Evolutionary conservation across 2,329 filamentous ascomycete species (phyloP).

Genomic region (Penicillium glabrum): DNA sequence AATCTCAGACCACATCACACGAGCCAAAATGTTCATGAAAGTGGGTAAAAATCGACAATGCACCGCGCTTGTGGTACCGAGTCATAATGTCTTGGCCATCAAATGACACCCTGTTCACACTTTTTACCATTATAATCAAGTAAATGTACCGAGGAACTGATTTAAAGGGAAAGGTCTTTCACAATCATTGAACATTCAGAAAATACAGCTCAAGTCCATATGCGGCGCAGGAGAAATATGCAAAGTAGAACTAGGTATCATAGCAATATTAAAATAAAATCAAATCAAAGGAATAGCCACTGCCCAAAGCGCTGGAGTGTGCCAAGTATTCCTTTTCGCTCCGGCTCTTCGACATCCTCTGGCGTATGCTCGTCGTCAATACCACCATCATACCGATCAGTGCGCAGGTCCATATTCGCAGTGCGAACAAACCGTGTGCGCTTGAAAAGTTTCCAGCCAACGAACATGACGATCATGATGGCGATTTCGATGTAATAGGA

Average conservation of each 20-base stretch:
- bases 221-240: not conserved
- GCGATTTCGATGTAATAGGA: conserved; percentile 65
- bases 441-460: conserved; percentile 57
- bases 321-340: conserved; percentile 10
- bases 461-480: conserved; percentile 57
- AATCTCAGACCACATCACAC: not conserved
- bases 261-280: not conserved
- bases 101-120: not conserved
- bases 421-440: conserved; percentile 46
- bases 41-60: not conserved
- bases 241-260: conserved; percentile 1
- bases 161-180: not conserved
- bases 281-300: conserved; percentile 39
- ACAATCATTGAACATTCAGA: not conserved
- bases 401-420: conserved; percentile 53
- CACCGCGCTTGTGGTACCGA: not conserved
- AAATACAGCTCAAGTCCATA: not conserved
- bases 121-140: not conserved
- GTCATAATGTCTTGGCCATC: not conserved
- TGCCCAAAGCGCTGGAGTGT: conserved; percentile 35
- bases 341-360: conserved; percentile 24
- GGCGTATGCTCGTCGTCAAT: conserved; percentile 25
- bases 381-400: conserved; percentile 44
- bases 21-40: too few species aligned
- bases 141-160: not conserved